phyloP scores from a whole-genome alignment of 2,329 filamentous ascomycete species.

The Pseudocercospora fuligena region DNA sequence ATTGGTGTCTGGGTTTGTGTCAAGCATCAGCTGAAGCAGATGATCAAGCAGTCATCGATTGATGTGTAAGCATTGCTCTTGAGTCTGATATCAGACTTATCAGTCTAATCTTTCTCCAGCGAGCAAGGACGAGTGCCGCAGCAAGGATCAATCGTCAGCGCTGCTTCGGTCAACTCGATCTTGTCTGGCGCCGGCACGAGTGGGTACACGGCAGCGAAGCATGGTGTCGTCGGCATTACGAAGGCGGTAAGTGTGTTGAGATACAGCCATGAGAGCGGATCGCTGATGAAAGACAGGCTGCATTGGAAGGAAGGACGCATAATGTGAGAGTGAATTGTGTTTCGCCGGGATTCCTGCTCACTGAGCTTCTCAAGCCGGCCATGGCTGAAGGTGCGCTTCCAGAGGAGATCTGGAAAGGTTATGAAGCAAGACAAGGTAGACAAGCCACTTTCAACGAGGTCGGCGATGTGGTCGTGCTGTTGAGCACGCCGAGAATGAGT shows the following conservation, averaged over 20 bases:
- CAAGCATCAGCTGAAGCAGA: conserved; percentile 48
- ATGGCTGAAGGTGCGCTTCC: conserved; percentile 21
- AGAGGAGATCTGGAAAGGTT: conserved; percentile 24
- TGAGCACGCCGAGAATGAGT: conserved; percentile 35
- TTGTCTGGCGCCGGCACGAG: conserved; percentile 42
- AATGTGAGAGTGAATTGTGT: conserved; percentile 44
- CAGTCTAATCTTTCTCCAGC: conserved; percentile 3
- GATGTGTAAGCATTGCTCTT: conserved; percentile 16
- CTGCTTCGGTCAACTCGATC: conserved; percentile 46
- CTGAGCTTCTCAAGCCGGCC: conserved; percentile 29
- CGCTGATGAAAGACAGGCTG: conserved; percentile 16
- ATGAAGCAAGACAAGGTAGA: conserved; percentile 33
- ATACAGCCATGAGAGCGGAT: no score
- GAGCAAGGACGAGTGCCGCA: conserved; percentile 33
- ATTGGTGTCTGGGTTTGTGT: conserved; percentile 45
- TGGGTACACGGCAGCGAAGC: conserved; percentile 47
- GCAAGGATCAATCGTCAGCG: conserved; percentile 47
- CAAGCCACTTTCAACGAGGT: conserved; percentile 32
- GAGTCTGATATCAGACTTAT: no score
- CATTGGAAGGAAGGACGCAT: conserved; percentile 40
- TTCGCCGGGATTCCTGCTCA: conserved; percentile 38
- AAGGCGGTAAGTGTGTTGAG: conserved; percentile 34
- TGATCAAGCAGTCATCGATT: conserved; percentile 43
- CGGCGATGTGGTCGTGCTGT: conserved; percentile 35
- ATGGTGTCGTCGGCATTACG: conserved; percentile 49